Evolutionary conservation across 495 filamentous ascomycete species (phyloP).

Genomic region (Aspergillus nidulans): DNA sequence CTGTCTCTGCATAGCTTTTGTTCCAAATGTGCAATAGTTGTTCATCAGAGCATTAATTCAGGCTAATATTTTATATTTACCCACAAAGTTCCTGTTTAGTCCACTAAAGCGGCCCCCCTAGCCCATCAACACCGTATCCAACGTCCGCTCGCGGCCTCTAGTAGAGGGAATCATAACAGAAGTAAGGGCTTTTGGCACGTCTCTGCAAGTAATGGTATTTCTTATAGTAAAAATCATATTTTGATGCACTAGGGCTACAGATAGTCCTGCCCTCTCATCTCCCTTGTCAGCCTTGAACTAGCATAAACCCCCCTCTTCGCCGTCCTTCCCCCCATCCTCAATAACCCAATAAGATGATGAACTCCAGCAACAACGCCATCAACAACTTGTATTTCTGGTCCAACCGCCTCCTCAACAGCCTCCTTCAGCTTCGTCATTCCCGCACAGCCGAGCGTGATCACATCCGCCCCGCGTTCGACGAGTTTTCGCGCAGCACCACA

Average conservation of each 20-base stretch:
- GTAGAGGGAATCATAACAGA: no score
- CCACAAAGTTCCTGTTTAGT: no score
- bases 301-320: slow-evolving; percentile 33
- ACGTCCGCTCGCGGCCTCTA: no score
- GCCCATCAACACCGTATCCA: no score
- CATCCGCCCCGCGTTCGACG: slow-evolving; percentile 44
- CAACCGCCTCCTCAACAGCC: slow-evolving; percentile 38
- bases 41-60: no score
- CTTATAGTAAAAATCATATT: no score
- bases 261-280: slow-evolving; percentile 29
- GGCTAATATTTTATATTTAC: no score
- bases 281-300: slow-evolving; percentile 23
- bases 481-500: slow-evolving; percentile 27
- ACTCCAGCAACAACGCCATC: slow-evolving; percentile 29
- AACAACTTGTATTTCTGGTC: slow-evolving; percentile 26
- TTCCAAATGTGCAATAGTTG: not conserved
- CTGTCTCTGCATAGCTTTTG: no score
- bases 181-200: no score
- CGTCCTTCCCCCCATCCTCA: slow-evolving; percentile 29
- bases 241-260: no score
- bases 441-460: slow-evolving; percentile 43
- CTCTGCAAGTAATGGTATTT: no score
- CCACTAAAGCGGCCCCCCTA: no score
- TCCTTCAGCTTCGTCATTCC: slow-evolving; percentile 46
- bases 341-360: slow-evolving; percentile 25